Conservation (phyloP, 768 basidiomycete species). For the Pulveroboletus sp. region DNA sequence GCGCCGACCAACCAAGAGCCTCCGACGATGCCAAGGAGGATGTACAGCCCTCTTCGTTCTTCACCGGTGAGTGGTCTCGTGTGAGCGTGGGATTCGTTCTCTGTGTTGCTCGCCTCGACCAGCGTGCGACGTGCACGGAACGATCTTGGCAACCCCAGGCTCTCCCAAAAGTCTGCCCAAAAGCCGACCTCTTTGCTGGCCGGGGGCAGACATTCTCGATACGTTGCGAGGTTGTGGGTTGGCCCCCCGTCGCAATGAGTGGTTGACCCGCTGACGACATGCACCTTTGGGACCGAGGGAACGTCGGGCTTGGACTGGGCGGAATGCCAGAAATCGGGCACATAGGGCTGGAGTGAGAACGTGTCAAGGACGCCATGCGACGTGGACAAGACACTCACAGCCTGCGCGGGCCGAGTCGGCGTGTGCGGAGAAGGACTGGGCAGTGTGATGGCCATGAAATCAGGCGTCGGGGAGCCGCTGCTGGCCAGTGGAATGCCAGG, state of each 20-base stretch:
- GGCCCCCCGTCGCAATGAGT: constrained; percentile 51
- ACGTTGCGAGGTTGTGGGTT: constrained; percentile 37
- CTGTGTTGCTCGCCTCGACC: constrained; percentile 9
- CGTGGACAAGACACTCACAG: constrained; percentile 45
- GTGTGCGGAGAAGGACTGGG: constrained; percentile 52
- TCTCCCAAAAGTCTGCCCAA: constrained; percentile 36
- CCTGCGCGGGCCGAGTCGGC: constrained; percentile 47
- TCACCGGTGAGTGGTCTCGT: constrained; percentile 39
- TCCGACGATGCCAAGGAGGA: constrained; percentile 46
- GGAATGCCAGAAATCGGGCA: constrained; percentile 59
- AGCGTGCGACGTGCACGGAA: constrained; percentile 22
- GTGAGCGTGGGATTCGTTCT: constrained; percentile 15
- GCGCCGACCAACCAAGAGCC: constrained; percentile 49
- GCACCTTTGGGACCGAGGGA: constrained; percentile 42
- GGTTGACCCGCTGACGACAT: constrained; percentile 46
- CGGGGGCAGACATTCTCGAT: constrained; percentile 11
- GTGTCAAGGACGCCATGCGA: constrained; percentile 5
- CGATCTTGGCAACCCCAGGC: constrained; percentile 35
- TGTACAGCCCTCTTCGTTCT: constrained; percentile 48
- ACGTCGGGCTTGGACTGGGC: constrained; percentile 34
- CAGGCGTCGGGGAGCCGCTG: constrained; percentile 19
- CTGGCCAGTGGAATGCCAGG: constrained; percentile 42
- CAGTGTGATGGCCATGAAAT: constrained; percentile 49
- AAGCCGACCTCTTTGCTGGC: constrained; percentile 19
- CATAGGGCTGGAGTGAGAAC: constrained; percentile 46